Base-by-base conservation (phyloP, 208 protist genomes). In the Sergeia podlipaevii region DNA sequence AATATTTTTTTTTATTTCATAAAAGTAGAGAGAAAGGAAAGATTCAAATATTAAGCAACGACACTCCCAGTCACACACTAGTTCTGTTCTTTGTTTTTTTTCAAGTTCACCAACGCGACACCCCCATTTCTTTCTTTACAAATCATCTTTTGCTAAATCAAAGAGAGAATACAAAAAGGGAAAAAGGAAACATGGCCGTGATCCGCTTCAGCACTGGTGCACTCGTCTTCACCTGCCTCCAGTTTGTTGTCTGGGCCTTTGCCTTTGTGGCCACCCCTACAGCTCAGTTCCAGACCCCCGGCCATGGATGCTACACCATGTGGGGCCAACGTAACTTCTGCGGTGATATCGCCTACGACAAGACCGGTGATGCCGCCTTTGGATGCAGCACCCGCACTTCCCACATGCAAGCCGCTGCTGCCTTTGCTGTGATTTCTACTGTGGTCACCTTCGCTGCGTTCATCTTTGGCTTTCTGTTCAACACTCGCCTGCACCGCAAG, bases 221-320 rank as follows among this genome's bases (percentile, higher is more conserved):
- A 18, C 32, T 64, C 10, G 34, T 44, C 15, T 64, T 64, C 46
- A 47, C 58, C 21, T 49, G 49, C 48, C 36, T 57, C 30, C 33
- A 65, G 47, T 65, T 65, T 36, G 23, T 65, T 21, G 48, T 41
- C 30, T 65, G 42, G 6, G 58, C 58, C 18, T 43, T 48, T 13
- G 28, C 39, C 4, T 39, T 65, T 38, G 47, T 65, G 18, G 58
- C 58, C 1, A 65, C 58, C 2, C 58, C 58, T 6, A 65, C 27
- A 11, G 58, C 58, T 6, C 58, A 65, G 39, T 56, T 65, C 47
- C 27, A 54, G 42, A 45, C 37, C 7, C 6, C 20, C 0, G 26
- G 39, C 17, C 33, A 48, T 33, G 58, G 47, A 13, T 65, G 58
- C 48, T 65, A 65, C 58, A 65, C 58, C 32, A 51, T 65, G 48